Evolutionary conservation across 2,329 filamentous ascomycete species (phyloP).

Genomic region (Fusarium ramigenum): DNA sequence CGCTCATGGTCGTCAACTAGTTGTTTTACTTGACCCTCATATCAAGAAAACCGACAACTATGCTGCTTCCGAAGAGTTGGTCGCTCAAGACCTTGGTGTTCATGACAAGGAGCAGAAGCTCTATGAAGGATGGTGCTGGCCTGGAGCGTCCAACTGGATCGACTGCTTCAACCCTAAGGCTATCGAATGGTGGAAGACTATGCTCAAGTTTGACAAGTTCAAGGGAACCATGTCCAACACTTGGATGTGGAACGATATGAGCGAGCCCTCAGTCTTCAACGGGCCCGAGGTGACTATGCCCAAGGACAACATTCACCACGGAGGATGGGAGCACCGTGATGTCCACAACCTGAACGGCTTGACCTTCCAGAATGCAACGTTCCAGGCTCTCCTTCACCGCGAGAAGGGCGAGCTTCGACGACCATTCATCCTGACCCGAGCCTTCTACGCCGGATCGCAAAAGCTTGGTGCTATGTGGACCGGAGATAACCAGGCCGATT

Average conservation of each 20-base stretch:
- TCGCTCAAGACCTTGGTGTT: conserved; percentile 82
- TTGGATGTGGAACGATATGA: conserved; percentile 99
- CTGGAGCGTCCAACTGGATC: conserved; percentile 94
- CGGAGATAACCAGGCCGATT: conserved; percentile 93
- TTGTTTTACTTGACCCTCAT: conserved; percentile 95
- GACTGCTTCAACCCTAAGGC: conserved; percentile 96
- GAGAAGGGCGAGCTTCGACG: conserved; percentile 86
- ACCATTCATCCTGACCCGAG: conserved; percentile 91
- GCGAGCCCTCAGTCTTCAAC: conserved; percentile 98
- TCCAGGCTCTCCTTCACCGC: conserved; percentile 82
- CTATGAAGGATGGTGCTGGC: conserved; percentile 99
- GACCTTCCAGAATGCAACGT: conserved; percentile 95
- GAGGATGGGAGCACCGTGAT: conserved; percentile 95
- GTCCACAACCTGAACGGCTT: conserved; percentile 95
- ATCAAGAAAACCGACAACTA: conserved; percentile 93
- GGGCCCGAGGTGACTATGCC: conserved; percentile 98
- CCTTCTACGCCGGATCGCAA: conserved; percentile 92
- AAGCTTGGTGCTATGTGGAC: conserved; percentile 97
- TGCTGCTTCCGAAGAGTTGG: conserved; percentile 79
- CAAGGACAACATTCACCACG: conserved; percentile 94
- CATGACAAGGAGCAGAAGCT: conserved; percentile 89
- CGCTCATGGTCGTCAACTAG: conserved; percentile 85
- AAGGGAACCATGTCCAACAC: conserved; percentile 86
- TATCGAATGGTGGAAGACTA: conserved; percentile 86
- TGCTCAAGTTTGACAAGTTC: conserved; percentile 91